phyloP scores from a whole-genome alignment of 2,329 filamentous ascomycete genomes.

The Colletotrichum coccodes region DNA sequence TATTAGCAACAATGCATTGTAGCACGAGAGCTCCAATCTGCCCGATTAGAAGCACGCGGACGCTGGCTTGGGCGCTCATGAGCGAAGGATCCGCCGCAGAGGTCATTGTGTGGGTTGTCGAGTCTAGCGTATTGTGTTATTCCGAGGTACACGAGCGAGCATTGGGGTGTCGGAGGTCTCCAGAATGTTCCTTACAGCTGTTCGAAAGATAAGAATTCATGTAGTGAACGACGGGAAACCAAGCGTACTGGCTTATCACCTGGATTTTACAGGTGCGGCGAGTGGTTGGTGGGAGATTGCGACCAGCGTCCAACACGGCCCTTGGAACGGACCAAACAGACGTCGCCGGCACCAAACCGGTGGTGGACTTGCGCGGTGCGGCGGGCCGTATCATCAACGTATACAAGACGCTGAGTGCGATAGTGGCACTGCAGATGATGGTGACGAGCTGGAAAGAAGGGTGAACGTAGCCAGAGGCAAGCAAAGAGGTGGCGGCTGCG shows the following conservation, averaged over 20 bases:
- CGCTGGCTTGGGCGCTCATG: neutral
- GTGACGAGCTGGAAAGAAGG: neutral
- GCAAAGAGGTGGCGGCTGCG: neutral
- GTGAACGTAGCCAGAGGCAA: neutral
- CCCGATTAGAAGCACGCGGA: conserved; percentile 1
- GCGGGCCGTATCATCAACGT: no score
- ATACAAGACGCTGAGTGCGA: neutral
- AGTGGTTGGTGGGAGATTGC: neutral
- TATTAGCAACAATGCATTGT: neutral
- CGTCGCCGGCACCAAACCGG: no score
- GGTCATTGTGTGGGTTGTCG: neutral
- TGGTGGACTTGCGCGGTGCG: no score
- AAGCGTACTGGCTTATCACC: neutral
- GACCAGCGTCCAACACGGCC: neutral
- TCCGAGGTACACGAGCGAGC: neutral
- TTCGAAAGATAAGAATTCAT: neutral
- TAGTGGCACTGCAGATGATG: neutral
- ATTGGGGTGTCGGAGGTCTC: no score
- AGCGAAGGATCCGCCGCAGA: neutral
- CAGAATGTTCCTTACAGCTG: neutral
- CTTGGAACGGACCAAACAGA: neutral
- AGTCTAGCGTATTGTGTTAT: neutral
- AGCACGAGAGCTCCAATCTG: neutral
- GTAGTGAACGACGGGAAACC: conserved; percentile 7
- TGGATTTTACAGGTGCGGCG: conserved; percentile 6